Base-by-base conservation (phyloP, 305 asterid genomes). In the Ruellia speciosa region DNA sequence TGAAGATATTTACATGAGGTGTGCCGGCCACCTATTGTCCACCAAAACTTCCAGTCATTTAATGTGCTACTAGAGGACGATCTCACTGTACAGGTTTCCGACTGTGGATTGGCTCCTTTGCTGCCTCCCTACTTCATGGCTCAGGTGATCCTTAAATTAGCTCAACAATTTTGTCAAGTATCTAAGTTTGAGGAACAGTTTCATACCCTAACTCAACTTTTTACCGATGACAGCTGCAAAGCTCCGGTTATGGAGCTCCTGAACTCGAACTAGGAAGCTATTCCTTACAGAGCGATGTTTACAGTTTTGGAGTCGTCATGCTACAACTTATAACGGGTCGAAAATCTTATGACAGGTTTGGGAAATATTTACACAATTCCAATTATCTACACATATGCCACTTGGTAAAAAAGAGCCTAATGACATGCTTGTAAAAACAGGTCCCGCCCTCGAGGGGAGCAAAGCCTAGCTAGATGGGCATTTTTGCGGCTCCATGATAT, bases 281-380 rank as follows among this genome's bases (percentile, higher is more conserved):
- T 70, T 76, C 95, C 9, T 66, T 37, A 58, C 90, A 82, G 64
- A 92, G 95, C 34, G 99, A 88, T 68, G 94, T 92, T 54, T 92
- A 88, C 64, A 88, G 97, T 83, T 92, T 92, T 52, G 99, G 99
- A 63, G 93, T 92, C 9, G 86, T 92, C 34, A 77, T 92, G 93
- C 64, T 92, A 49, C 94, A 79, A 52, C 95, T 92, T 59, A 77
- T 92, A 41, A 88, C 99, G 0, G 99, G 99, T 48, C 77, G 90
- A 70, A 83, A 82, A 78, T 73, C 97, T 39, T 66, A 70, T 7
- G 95, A 92, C 90, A 82, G 99, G 99, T 92, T 12, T 45, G 69
- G 14, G 11, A 13, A 43, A 39, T 9, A 12, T 39, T 3, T 9
- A 12, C 45, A 7, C 13, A 2, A 39, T 39, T 39, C 2, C 10